These are phyloP conservation scores for Colletotrichum magnum DNA, from an alignment of 2,329 filamentous ascomycete genomes.

Conservation along the genomic window DNA sequence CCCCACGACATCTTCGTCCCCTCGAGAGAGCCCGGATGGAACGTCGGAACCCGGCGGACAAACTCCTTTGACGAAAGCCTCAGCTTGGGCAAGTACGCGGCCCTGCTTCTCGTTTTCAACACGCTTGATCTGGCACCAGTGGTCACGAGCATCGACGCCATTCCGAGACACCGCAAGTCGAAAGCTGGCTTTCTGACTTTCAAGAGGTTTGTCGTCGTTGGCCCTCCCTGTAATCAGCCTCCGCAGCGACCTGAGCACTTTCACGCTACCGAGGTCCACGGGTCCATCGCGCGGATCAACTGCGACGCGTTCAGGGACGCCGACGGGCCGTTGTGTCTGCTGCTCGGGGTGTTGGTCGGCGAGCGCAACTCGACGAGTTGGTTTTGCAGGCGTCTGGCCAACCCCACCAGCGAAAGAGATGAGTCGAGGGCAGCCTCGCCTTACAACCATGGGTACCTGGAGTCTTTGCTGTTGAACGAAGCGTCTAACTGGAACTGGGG, in stretches of 20 bases:
- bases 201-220: constrained; percentile 4
- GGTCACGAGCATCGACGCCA: constrained; percentile 15
- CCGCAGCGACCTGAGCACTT: neutral
- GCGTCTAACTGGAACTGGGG: neutral
- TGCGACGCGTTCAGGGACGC: neutral
- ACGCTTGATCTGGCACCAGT: neutral
- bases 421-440: fast-evolving
- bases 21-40: constrained; percentile 7
- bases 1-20: constrained; percentile 28
- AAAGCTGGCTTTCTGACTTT: constrained; percentile 21
- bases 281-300: constrained; percentile 8
- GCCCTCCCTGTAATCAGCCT: neutral
- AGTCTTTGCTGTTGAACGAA: neutral
- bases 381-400: neutral
- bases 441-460: neutral
- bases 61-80: constrained; percentile 1
- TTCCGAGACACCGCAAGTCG: constrained; percentile 23
- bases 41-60: neutral
- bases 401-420: fast-evolving
- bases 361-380: constrained; percentile 5
- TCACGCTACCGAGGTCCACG: constrained; percentile 6
- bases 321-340: neutral
- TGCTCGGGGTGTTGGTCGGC: constrained; percentile 9
- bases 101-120: constrained; percentile 23
- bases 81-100: constrained; percentile 20